Base-by-base conservation (phyloP, 306 rosid genomes). In the Corylus heterophylla region DNA sequence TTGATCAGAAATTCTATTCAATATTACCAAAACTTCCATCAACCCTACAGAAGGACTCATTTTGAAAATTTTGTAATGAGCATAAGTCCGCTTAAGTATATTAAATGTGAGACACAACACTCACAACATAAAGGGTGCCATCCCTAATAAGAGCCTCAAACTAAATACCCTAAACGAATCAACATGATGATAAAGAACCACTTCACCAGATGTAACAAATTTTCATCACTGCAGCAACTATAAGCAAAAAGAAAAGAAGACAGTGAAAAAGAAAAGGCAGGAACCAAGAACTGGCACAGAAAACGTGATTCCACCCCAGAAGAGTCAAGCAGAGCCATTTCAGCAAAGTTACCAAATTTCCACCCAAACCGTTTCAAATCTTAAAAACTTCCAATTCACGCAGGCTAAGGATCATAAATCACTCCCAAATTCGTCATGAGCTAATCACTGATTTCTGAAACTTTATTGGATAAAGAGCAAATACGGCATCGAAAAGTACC, bases 331-430 rank as follows among this genome's bases (percentile, higher is more conserved):
- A 67, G 7, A 67, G 14, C 27, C 71, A 67, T 12, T 10, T 2
- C 14, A n/a, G 31, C 22, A 17, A 4, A 67, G 50, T 67, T 20
- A 31, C 39, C 39, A 69, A 49, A n/a, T 44, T 10, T 22, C 76
- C 50, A 11, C 56, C 11, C 51, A 22, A 14, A 51, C 16, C 76
- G 17, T 72, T 72, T 44, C 58, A 20, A 31, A 29, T 29, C 6
- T 63, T 49, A 2, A 70, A 74, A 58, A 42, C 49, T 39, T 35
- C 20, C 14, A 74, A 64, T 74, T 49, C 71, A 76, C 31, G 5
- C 48, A 77, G 47, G 61, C 54, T 74, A 74, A 58, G 16, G 27
- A 44, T 37, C n/a, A 64, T 7, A 64, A 13, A 14, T 14, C 9
- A 64, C 12, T 64, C 7, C 59, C 8, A 1, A 54, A 13, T 5